Conservation (phyloP, 768 basidiomycete species). For the Rickenella mellea region DNA sequence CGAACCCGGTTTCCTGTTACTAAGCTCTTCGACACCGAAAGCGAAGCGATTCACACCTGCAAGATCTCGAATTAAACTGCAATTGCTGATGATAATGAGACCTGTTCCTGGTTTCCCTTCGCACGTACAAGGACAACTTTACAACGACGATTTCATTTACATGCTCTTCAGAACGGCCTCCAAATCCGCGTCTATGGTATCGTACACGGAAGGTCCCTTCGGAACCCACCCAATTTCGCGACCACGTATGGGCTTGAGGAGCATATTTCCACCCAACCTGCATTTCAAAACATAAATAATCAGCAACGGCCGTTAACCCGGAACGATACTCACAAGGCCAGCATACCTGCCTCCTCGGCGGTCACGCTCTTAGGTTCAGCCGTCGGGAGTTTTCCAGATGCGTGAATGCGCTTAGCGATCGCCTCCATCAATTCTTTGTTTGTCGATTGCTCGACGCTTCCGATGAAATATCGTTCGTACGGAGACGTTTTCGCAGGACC, state of each 20-base stretch:
- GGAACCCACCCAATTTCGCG: background rate
- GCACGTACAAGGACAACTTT: too few relatives aligned
- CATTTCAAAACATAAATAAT: background rate
- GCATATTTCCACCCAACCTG: background rate
- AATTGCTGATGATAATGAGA: too few relatives aligned
- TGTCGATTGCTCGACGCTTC: background rate
- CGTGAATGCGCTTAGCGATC: background rate
- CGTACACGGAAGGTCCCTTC: too few relatives aligned
- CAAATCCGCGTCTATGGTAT: too few relatives aligned
- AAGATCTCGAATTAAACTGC: too few relatives aligned
- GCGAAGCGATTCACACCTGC: too few relatives aligned
- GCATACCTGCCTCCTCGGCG: background rate
- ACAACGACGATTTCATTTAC: too few relatives aligned
- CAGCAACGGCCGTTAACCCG: background rate
- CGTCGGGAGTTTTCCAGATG: background rate
- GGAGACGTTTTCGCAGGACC: background rate
- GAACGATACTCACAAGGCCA: background rate
- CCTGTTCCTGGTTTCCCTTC: too few relatives aligned
- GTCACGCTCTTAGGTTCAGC: background rate
- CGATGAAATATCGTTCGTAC: background rate
- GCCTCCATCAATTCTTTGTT: background rate
- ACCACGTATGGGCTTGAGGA: background rate
- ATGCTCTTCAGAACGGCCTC: too few relatives aligned
- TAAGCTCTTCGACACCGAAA: too few relatives aligned
- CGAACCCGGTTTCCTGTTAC: too few relatives aligned